Percentiles rank a stretch among this genome's conserved stretches.
phyloP scores from a whole-genome alignment of 208 protist species.

The Trypanosoma scelopori region DNA sequence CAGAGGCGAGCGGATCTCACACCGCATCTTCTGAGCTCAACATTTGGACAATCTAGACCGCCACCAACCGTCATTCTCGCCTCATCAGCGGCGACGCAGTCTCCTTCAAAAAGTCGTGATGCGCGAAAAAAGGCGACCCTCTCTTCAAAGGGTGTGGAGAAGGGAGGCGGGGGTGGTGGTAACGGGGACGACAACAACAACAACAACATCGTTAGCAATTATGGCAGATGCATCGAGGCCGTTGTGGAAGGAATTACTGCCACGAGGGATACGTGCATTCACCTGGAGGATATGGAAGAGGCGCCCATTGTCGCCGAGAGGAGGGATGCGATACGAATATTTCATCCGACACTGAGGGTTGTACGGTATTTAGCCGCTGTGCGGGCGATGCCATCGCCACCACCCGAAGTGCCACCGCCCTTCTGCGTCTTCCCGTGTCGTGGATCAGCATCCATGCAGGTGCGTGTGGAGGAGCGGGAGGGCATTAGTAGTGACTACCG shows the following conservation, averaged over 20 bases:
- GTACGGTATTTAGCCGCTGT: slow-evolving; percentile 31
- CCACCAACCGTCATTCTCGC: slow-evolving; percentile 29
- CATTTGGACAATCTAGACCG: slow-evolving; percentile 44
- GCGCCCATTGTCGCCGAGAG: slow-evolving; percentile 36
- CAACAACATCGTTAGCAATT: neutral
- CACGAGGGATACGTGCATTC: slow-evolving; percentile 7
- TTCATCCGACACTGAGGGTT: slow-evolving; percentile 49
- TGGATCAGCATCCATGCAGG: neutral
- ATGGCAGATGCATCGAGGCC: neutral
- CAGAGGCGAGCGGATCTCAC: slow-evolving; percentile 32
- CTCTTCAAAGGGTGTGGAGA: neutral
- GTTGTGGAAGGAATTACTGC: neutral
- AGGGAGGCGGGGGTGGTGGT: neutral
- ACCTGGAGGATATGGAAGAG: slow-evolving; percentile 17
- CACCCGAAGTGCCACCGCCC: slow-evolving; percentile 14
- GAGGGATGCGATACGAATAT: slow-evolving; percentile 53
- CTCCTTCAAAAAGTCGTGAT: too few relatives aligned
- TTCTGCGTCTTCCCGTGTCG: slow-evolving; percentile 20
- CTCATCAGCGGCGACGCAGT: too few relatives aligned
- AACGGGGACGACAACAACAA: slow-evolving; percentile 8
- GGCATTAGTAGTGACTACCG: too few relatives aligned
- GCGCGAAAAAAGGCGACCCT: too few relatives aligned
- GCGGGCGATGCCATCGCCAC: slow-evolving; percentile 20
- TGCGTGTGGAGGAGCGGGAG: slow-evolving; percentile 1
- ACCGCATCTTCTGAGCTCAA: slow-evolving; percentile 37